A percentile compares a stretch with the other conserved stretches of the same genome.
phyloP scores from a whole-genome alignment of 345 rosid species.

The Euphorbia peplus region DNA sequence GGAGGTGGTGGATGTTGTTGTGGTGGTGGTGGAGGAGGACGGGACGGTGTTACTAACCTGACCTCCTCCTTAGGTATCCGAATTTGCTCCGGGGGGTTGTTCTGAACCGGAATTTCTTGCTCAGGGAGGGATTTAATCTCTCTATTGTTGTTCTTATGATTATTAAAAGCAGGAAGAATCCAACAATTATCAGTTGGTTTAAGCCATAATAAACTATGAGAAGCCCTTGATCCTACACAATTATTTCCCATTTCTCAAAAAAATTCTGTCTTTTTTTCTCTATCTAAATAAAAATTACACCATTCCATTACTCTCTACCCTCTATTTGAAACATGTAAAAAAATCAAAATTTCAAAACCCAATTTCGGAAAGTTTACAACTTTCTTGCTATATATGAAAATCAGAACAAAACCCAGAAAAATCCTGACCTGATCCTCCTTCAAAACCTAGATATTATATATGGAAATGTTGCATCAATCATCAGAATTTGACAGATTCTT shows the following conservation, averaged over 20 bases:
- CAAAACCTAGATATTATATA: background rate
- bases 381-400: background rate
- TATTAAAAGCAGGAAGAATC: background rate
- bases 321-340: too few relatives aligned
- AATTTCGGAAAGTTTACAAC: background rate
- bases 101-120: conserved; percentile 11
- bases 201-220: conserved; percentile 32
- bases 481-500: conserved; percentile 23
- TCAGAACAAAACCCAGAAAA: background rate
- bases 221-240: conserved; percentile 44
- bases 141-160: too few relatives aligned
- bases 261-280: conserved; percentile 3
- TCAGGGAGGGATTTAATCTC: conserved; percentile 3
- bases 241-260: conserved; percentile 64
- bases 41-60: conserved; percentile 12
- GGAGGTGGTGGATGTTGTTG: too few relatives aligned
- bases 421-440: background rate
- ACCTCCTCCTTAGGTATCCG: conserved; percentile 32
- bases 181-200: conserved; percentile 13
- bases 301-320: too few relatives aligned
- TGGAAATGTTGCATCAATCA: background rate
- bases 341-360: background rate
- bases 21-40: background rate
- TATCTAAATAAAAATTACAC: too few relatives aligned
- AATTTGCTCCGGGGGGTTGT: conserved; percentile 40